phyloP scores from a whole-genome alignment of 1,284 basidiomycete genomes.

The Porogramme epimiltina region DNA sequence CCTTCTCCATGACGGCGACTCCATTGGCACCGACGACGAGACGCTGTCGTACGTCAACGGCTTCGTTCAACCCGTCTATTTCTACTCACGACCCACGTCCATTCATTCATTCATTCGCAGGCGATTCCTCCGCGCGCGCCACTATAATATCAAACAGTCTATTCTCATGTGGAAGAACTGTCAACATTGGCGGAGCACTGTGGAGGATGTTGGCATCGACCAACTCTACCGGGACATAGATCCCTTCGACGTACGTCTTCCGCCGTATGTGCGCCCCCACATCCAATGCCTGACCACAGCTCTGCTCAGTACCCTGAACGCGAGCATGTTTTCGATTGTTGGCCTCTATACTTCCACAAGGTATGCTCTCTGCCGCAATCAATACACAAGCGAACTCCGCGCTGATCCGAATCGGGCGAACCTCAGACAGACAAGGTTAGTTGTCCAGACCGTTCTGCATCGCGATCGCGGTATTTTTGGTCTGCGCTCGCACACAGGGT shows the following conservation, averaged over 20 bases:
- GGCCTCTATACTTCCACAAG: slow-evolving; percentile 78
- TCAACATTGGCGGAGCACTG: slow-evolving; percentile 59
- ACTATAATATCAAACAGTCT: slow-evolving; percentile 53
- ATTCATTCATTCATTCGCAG: slow-evolving; percentile 36
- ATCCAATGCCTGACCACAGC: background rate
- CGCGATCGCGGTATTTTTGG: background rate
- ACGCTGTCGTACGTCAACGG: slow-evolving; percentile 47
- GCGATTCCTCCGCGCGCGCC: slow-evolving; percentile 68
- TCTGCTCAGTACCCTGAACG: slow-evolving; percentile 63
- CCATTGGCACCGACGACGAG: slow-evolving; percentile 65
- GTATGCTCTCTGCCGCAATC: slow-evolving; percentile 34
- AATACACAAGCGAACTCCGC: background rate
- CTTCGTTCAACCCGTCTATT: background rate
- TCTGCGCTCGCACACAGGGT: background rate
- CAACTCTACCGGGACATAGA: slow-evolving; percentile 55
- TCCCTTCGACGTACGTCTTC: slow-evolving; percentile 56
- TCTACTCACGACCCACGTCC: background rate
- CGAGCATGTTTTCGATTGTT: slow-evolving; percentile 65
- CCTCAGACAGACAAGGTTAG: slow-evolving; percentile 60
- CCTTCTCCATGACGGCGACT: slow-evolving; percentile 58
- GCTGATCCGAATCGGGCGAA: background rate
- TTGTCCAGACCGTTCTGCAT: background rate
- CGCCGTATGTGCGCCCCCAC: background rate
- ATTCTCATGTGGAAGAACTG: slow-evolving; percentile 62
- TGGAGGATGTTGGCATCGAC: slow-evolving; percentile 59